Evolutionary conservation across 306 rosid genomes (phyloP).

Genomic region (Sicyos baderoa): DNA sequence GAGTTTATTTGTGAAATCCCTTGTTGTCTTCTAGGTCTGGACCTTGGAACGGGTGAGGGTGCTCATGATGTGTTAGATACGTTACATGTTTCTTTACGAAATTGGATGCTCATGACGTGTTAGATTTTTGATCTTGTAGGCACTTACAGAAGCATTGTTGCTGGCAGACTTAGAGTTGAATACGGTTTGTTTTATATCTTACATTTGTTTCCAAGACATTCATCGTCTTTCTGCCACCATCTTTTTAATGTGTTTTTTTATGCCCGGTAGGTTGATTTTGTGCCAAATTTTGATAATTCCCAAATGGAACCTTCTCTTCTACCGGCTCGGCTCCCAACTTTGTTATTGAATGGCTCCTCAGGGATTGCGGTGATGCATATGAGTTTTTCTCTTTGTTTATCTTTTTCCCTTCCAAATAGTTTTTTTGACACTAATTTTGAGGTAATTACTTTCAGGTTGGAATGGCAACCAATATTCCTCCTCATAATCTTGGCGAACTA

Average conservation of each 20-base stretch:
- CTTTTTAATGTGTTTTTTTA: conserved; percentile 8
- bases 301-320: conserved; percentile 86
- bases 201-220: conserved; percentile 17
- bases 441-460: conserved; percentile 60
- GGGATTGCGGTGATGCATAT: conserved; percentile 81
- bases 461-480: conserved; percentile 98
- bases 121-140: conserved; percentile 42
- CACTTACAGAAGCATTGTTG: conserved; percentile 76
- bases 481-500: conserved; percentile 94
- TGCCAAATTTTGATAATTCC: conserved; percentile 87
- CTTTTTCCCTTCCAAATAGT: neutral
- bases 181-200: conserved; percentile 52
- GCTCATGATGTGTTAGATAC: neutral
- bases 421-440: conserved; percentile 16
- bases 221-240: conserved; percentile 18
- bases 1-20: too few species aligned
- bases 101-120: conserved; percentile 11
- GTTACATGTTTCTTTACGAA: conserved; percentile 1
- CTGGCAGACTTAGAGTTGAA: conserved; percentile 74
- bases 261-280: conserved; percentile 72
- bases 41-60: too few species aligned
- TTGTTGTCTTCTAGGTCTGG: too few species aligned
- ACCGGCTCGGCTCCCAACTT: conserved; percentile 89
- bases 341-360: conserved; percentile 90
- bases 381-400: neutral